These are phyloP conservation scores for Pezicula radicicola DNA, from an alignment of 2,329 filamentous ascomycete genomes.

Conservation along the genomic window DNA sequence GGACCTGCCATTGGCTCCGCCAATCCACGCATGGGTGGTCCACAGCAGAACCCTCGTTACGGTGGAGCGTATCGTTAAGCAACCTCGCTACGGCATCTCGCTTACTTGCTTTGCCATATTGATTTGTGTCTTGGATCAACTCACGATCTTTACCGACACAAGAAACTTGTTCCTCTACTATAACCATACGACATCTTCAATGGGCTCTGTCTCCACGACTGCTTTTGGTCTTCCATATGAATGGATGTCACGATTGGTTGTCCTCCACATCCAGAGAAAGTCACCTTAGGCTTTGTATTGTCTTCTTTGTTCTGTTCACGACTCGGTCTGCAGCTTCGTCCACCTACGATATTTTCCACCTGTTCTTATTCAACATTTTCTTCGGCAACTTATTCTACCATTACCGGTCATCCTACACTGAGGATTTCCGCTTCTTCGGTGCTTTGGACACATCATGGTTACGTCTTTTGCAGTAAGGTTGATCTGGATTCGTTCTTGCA, in stretches of 20 bases:
- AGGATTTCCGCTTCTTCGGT: slow-evolving; percentile 45
- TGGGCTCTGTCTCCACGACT: slow-evolving; percentile 22
- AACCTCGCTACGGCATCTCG: slow-evolving; percentile 12
- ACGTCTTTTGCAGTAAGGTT: slow-evolving; percentile 47
- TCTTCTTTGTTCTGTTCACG: slow-evolving; percentile 15
- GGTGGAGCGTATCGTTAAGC: slow-evolving; percentile 54
- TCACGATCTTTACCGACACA: slow-evolving; percentile 27
- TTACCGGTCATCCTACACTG: slow-evolving; percentile 57
- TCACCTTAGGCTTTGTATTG: slow-evolving; percentile 25
- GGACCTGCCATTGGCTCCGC: slow-evolving; percentile 57
- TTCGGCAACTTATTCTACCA: slow-evolving; percentile 29
- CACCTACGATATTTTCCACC: slow-evolving; percentile 27
- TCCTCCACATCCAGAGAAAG: slow-evolving; percentile 24
- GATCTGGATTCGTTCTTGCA: slow-evolving; percentile 17
- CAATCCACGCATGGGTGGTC: slow-evolving; percentile 49
- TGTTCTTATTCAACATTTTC: slow-evolving; percentile 31
- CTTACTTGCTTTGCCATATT: slow-evolving; percentile 22
- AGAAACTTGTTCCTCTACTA: slow-evolving; percentile 23
- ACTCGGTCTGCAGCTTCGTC: slow-evolving; percentile 14
- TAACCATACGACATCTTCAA: slow-evolving; percentile 29
- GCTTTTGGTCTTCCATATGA: slow-evolving; percentile 31
- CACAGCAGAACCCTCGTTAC: slow-evolving; percentile 54
- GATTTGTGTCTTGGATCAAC: slow-evolving; percentile 22
- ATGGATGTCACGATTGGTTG: slow-evolving; percentile 29
- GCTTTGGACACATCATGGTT: slow-evolving; percentile 62